Evolutionary conservation across 1,139 yeast species (phyloP), one percentile per base, ranked within the genome.

Genomic region (Suhomyces maxii): DNA sequence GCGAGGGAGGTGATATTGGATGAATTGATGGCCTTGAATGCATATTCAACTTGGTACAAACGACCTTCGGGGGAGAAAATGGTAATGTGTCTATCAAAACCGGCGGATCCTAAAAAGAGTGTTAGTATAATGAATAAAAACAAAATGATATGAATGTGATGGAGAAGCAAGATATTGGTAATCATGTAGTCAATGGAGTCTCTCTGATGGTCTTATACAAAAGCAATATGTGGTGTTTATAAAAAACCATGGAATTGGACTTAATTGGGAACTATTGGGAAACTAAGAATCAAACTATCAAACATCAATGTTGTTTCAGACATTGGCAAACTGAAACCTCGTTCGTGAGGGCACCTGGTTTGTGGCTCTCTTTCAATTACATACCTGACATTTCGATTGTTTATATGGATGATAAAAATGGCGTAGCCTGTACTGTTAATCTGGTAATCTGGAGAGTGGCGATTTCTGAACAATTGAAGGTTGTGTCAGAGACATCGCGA

Each of bases 41-140:
- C 99, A 65, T 93, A 93, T 67, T 93, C 96, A 34, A 91, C 99
- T 72, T 93, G 99, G 71, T 88, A 93, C 55, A 93, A 78, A 70
- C 99, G 84, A 42, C 99, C 99, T 68, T 93, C 99, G 26, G 99
- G 99, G 40, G 98, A 91, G 75, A 93, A 93, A 63, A 93, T 91
- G 36, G 99, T 93, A 67, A 93, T 93, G 69, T 93, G 99, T 76
- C 99, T 87, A 73, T 93, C 99, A 68, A 91, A 93, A 47, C 98
- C 99, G 34, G 98, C 90, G 51, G 90, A 83, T 53, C 79, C 82
- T 69, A 65, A 26, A n/a, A 31, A 18, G 23, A 18, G 23, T 3
- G 51, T 53, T 53, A 54, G 57, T 51, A 41, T 9, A 6, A 13
- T 2, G 3, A 7, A 9, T 28, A 28, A 28, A 18, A 1, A 18